A percentile compares a stretch with the other conserved stretches of the same genome.
phyloP scores from a whole-genome alignment of 495 filamentous ascomycete species.

The Glarea lozoyensis region DNA sequence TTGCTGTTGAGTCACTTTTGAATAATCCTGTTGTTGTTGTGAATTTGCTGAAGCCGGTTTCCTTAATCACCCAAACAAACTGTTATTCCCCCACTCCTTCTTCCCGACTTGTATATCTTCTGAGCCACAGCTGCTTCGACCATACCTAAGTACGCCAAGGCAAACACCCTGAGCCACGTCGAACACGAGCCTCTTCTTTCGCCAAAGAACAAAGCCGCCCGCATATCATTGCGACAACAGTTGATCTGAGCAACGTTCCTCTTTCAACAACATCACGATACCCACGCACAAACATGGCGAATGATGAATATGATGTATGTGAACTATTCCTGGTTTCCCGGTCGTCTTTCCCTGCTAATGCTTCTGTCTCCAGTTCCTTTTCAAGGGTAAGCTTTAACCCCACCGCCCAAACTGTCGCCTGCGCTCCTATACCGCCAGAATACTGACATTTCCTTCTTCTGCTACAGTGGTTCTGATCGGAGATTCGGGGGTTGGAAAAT shows the following conservation, averaged over 20 bases:
- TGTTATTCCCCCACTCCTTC: no score
- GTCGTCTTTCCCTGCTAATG: background rate
- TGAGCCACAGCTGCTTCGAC: no score
- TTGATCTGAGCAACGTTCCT: conserved; percentile 9
- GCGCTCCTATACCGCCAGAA: conserved; percentile 11
- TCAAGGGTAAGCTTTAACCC: conserved; percentile 69
- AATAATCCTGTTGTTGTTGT: no score
- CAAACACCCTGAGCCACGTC: no score
- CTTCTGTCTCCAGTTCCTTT: conserved; percentile 69
- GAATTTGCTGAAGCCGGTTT: no score
- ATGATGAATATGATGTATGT: conserved; percentile 99
- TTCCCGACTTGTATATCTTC: no score
- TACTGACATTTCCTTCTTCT: conserved; percentile 10
- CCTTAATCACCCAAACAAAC: no score
- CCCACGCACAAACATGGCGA: conserved; percentile 64
- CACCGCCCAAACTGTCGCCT: conserved; percentile 18
- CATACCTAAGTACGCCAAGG: no score
- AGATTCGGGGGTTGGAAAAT: conserved; percentile 99
- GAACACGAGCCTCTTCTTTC: no score
- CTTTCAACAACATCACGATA: conserved; percentile 10
- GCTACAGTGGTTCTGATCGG: conserved; percentile 88
- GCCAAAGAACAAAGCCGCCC: conserved; percentile 16
- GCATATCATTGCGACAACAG: conserved; percentile 20
- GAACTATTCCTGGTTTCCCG: background rate
- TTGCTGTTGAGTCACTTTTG: no score